Percentiles rank a stretch among this genome's conserved stretches.
Evolutionary conservation across 495 filamentous ascomycete species (phyloP).

Genomic region (Staphylotrichum tortipilum): DNA sequence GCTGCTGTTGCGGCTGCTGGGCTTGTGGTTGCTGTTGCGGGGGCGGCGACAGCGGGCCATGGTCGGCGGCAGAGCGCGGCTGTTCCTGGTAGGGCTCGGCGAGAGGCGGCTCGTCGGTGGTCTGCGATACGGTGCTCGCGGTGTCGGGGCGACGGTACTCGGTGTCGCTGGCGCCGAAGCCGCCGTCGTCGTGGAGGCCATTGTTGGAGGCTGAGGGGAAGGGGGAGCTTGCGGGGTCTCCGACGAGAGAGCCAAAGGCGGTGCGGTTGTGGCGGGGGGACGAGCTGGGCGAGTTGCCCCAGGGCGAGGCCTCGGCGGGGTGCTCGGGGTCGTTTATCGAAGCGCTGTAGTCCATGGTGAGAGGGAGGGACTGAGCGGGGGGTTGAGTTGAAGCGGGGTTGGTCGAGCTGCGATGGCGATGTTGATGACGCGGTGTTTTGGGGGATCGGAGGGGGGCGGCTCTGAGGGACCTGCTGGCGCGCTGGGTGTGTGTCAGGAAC

Average conservation of each 20-base stretch:
- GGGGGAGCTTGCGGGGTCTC: constrained; percentile 23
- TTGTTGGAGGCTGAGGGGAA: constrained; percentile 28
- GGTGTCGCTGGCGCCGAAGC: constrained; percentile 25
- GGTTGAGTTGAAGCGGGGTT: no score
- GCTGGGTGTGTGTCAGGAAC: no score
- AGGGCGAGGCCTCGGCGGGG: constrained; percentile 62
- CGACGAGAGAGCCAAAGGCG: constrained; percentile 39
- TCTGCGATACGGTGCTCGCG: constrained; percentile 27
- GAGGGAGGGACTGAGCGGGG: no score
- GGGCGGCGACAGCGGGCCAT: constrained; percentile 16
- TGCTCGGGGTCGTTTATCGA: constrained; percentile 67
- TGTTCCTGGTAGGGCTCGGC: constrained; percentile 7
- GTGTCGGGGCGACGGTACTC: constrained; percentile 32
- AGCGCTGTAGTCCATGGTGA: constrained; percentile 77
- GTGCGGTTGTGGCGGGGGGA: constrained; percentile 59
- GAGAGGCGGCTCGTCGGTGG: constrained; percentile 13
- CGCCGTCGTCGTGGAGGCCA: constrained; percentile 33
- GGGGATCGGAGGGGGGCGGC: no score
- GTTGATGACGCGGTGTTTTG: constrained; percentile 9
- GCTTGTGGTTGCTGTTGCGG: constrained; percentile 15
- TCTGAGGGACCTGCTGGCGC: no score
- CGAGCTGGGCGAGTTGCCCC: constrained; percentile 55
- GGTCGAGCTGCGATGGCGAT: no score
- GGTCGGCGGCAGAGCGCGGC: constrained; percentile 8
- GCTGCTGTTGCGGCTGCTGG: constrained; percentile 38